Base-by-base conservation (phyloP, 176 grass and related monocot genomes). In the Cocos nucifera region DNA sequence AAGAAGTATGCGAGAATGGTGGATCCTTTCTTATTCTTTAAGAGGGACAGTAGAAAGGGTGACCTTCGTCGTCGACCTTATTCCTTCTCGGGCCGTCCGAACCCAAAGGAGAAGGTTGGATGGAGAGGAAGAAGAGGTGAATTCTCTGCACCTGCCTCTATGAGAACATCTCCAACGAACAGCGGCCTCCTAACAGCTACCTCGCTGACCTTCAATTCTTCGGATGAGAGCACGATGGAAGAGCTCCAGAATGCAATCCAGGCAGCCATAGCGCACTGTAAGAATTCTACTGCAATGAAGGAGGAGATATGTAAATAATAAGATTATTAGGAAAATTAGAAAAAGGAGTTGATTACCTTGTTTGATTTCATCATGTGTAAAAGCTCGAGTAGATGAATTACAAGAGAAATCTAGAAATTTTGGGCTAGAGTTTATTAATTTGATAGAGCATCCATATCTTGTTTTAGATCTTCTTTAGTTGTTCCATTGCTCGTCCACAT, bases 201-300 rank as follows among this genome's bases (percentile, higher is more conserved):
- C 5, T 85, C 85, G 12, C 75, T 88, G 32, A 85, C 87, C 63
- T 72, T 83, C 29, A 88, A 84, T 24, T 92, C 85, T 35, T 80
- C 81, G 16, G 84, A 97, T 44, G 84, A 87, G 71, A 97, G 87
- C 78, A 88, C 93, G 19, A 97, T 92, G 93, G 84, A 97, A 67
- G 93, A 97, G 73, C 81, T 97, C 49, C 87, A 92, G 51, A 92
- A 80, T 72, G 87, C 93, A 54, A 92, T 97, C 60, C 75, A 97
- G 74, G 87, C 93, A 4, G 87, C 93, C 87, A 92, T 97, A 59
- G 87, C 87, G 54, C 93, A 97, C 77, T 97, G 93, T 75, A 97
- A 97, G 73, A 92, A 80, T 59, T 97, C 93, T 76, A 81, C 88
- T 29, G 52, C 76, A 57, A 62, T 35, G 4, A 15, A 39, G 61